These are phyloP conservation scores for Talaromyces sp. DNA, from an alignment of 2,329 filamentous ascomycete genomes.

Conservation along the genomic window DNA sequence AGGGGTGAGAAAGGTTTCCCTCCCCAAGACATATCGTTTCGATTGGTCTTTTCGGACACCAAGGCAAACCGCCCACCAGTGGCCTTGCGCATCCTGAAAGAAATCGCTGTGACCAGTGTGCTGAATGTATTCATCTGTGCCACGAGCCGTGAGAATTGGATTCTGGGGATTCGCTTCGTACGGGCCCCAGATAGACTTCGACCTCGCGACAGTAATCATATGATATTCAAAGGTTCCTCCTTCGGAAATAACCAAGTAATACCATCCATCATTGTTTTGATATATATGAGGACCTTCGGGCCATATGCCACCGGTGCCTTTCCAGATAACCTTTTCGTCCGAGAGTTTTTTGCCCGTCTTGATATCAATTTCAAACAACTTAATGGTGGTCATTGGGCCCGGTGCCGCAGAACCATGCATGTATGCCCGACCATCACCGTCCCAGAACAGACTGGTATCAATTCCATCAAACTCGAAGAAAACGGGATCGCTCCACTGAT, in stretches of 20 bases:
- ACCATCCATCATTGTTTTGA: constrained; percentile 41
- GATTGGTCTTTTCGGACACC: constrained; percentile 19
- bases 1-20: constrained; percentile 49
- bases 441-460: constrained; percentile 47
- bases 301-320: constrained; percentile 42
- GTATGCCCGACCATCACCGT: constrained; percentile 37
- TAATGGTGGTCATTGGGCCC: neutral
- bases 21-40: constrained; percentile 51
- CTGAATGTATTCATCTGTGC: constrained; percentile 42
- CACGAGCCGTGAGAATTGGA: constrained; percentile 38
- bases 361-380: neutral
- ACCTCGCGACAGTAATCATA: constrained; percentile 27
- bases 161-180: constrained; percentile 39
- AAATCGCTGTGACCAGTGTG: constrained; percentile 55
- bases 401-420: constrained; percentile 18
- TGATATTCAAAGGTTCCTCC: constrained; percentile 32
- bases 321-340: constrained; percentile 31
- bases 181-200: constrained; percentile 30
- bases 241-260: constrained; percentile 48
- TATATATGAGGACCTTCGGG: constrained; percentile 50
- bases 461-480: constrained; percentile 36
- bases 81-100: constrained; percentile 47
- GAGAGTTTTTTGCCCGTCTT: constrained; percentile 1
- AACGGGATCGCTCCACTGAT: constrained; percentile 40
- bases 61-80: constrained; percentile 52